These are phyloP conservation scores for Sugiyamaella castrensis DNA, from an alignment of 1,139 yeast species.

Conservation along the genomic window DNA sequence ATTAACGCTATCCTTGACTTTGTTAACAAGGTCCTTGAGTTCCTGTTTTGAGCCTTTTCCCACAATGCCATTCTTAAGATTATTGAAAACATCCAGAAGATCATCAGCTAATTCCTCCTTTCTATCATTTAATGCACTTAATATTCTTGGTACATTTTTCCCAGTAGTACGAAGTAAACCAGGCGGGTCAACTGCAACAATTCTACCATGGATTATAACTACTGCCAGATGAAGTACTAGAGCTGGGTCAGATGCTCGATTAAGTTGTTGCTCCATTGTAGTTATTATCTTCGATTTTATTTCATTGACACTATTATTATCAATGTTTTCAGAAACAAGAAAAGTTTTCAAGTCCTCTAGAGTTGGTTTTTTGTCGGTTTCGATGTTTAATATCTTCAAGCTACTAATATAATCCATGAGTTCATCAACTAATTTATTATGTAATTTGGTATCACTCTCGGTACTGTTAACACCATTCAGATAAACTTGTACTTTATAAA, in stretches of 20 bases:
- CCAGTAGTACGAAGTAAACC: conserved; percentile 33
- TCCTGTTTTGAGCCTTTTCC: conserved; percentile 1
- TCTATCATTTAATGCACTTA: conserved; percentile 20
- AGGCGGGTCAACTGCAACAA: conserved; percentile 16
- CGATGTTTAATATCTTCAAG: conserved; percentile 5
- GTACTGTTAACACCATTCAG: conserved; percentile 18
- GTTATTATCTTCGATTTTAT: conserved; percentile 16
- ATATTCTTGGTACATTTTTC: conserved; percentile 33
- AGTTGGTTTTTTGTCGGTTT: neutral
- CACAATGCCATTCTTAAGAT: neutral
- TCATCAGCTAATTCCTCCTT: neutral
- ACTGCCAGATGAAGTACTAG: conserved; percentile 31
- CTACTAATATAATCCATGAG: conserved; percentile 16
- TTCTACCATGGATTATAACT: conserved; percentile 25
- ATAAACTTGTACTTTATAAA: conserved; percentile 17
- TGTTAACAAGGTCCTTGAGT: neutral
- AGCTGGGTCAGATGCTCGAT: conserved; percentile 28
- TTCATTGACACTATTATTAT: conserved; percentile 7
- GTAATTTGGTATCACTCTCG: conserved; percentile 19
- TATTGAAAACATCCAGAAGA: neutral
- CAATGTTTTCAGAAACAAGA: neutral
- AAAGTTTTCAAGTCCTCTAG: neutral
- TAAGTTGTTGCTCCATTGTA: conserved; percentile 21
- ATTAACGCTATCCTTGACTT: too few species aligned
- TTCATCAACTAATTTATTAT: conserved; percentile 17